A percentile compares a stretch with the other conserved stretches of the same genome.
Evolutionary conservation across 2,329 filamentous ascomycete species (phyloP).

Genomic region (Penicillium brasilianum): DNA sequence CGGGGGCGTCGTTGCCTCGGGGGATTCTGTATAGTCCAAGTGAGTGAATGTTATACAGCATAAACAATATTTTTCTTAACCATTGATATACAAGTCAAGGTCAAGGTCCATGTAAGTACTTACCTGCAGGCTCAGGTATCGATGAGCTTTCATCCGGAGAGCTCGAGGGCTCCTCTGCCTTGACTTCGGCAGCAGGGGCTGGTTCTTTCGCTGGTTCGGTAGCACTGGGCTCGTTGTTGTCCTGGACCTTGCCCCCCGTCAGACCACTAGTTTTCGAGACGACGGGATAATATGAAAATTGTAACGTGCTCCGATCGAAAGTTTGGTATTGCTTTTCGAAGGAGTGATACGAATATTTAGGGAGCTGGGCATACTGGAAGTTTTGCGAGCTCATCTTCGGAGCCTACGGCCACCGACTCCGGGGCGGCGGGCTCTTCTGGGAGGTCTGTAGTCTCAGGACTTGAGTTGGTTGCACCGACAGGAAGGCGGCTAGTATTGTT

Average conservation of each 20-base stretch:
- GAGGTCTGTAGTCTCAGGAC: constrained; percentile 27
- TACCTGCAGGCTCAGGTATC: constrained; percentile 38
- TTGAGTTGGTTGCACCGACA: constrained; percentile 35
- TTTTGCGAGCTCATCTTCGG: constrained; percentile 42
- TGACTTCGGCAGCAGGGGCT: constrained; percentile 30
- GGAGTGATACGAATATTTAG: constrained; percentile 50
- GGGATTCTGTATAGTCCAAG: constrained; percentile 31
- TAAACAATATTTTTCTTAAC: not conserved
- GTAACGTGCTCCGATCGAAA: constrained; percentile 47
- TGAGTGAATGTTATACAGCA: constrained; percentile 14
- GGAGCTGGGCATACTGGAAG: constrained; percentile 52
- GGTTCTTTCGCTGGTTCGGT: constrained; percentile 39
- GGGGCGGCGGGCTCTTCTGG: constrained; percentile 33
- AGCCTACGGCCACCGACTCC: constrained; percentile 37
- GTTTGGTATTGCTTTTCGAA: constrained; percentile 51
- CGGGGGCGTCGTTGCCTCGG: constrained; percentile 35
- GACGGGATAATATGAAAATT: constrained; percentile 46
- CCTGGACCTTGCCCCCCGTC: constrained; percentile 45
- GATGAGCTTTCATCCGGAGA: constrained; percentile 33
- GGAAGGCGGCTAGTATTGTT: constrained; percentile 35
- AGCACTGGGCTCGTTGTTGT: constrained; percentile 38
- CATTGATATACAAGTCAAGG: not conserved
- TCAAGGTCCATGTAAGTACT: constrained; percentile 19
- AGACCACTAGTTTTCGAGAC: constrained; percentile 38
- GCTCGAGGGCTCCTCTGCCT: constrained; percentile 30